Evolutionary conservation across 768 basidiomycete species (phyloP).

Genomic region (Kwoniella mangroviensis): DNA sequence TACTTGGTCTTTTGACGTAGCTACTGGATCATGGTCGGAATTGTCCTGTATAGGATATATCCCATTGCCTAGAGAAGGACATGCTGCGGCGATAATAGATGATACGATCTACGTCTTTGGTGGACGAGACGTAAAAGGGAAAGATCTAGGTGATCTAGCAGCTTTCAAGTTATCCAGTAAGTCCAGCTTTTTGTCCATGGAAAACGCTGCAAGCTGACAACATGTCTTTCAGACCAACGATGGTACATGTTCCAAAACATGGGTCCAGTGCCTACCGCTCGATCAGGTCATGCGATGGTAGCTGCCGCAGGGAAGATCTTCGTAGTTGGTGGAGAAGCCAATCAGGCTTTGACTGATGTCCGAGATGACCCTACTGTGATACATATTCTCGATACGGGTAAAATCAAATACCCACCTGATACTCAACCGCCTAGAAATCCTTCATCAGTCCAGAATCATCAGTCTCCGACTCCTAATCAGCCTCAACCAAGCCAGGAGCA

Average conservation of each 20-base stretch:
- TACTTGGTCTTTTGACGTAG: slow-evolving; percentile 91
- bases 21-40: slow-evolving; percentile 82
- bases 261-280: slow-evolving; percentile 90
- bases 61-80: slow-evolving; percentile 92
- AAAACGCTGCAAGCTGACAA: slow-evolving; percentile 66
- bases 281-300: slow-evolving; percentile 99
- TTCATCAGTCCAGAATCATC: slow-evolving; percentile 16
- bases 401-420: slow-evolving; percentile 87
- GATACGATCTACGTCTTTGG: slow-evolving; percentile 98
- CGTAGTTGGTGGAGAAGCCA: slow-evolving; percentile 91
- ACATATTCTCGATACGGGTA: slow-evolving; percentile 94
- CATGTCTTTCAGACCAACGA: slow-evolving; percentile 71
- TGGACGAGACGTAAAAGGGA: slow-evolving; percentile 93
- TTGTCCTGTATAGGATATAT: slow-evolving; percentile 95
- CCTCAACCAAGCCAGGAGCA: slow-evolving; percentile 28
- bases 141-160: slow-evolving; percentile 89
- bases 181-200: slow-evolving; percentile 55
- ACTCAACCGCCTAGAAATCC: slow-evolving; percentile 58
- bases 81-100: slow-evolving; percentile 93
- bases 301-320: slow-evolving; percentile 80
- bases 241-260: slow-evolving; percentile 99
- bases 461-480: slow-evolving; percentile 12
- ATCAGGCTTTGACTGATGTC: slow-evolving; percentile 67
- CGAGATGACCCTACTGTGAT: slow-evolving; percentile 78
- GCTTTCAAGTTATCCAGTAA: slow-evolving; percentile 96